A percentile compares a stretch with the other conserved stretches of the same genome.
Conservation (phyloP, 2,329 filamentous ascomycete species). For the Cytospora leucostoma region DNA sequence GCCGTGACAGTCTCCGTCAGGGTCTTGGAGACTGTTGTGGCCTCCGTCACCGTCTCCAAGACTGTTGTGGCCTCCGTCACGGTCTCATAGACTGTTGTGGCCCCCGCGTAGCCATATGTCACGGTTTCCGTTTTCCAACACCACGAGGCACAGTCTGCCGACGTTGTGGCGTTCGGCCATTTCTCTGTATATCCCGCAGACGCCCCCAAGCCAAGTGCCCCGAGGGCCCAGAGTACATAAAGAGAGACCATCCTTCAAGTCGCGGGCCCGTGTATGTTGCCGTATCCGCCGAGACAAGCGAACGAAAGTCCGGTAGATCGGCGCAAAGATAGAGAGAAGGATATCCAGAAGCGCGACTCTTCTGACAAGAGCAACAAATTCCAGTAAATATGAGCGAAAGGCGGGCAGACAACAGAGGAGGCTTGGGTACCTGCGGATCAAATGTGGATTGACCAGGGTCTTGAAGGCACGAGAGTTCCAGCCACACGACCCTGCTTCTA, state of each 20-base stretch:
- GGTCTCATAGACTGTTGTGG: slow-evolving; percentile 9
- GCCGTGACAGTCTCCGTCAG: slow-evolving; percentile 14
- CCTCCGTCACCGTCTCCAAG: slow-evolving; percentile 4
- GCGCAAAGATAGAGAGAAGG: slow-evolving; percentile 14
- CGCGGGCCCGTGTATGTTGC: slow-evolving; percentile 6
- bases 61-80: background rate
- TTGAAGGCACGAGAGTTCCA: slow-evolving; percentile 13
- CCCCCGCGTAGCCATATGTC: slow-evolving; percentile 1
- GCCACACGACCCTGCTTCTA: slow-evolving; percentile 17
- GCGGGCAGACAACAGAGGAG: background rate
- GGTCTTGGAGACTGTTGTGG: background rate
- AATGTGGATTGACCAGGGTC: slow-evolving; percentile 19
- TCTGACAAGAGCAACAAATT: slow-evolving; percentile 19
- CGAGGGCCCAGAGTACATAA: slow-evolving; percentile 19
- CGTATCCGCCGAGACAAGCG: slow-evolving; percentile 10
- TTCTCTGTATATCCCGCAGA: slow-evolving; percentile 2
- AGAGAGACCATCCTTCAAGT: slow-evolving; percentile 25
- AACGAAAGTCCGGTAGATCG: slow-evolving; percentile 23
- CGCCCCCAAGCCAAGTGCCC: slow-evolving; percentile 17
- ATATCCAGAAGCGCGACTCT: slow-evolving; percentile 19
- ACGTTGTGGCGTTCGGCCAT: slow-evolving; percentile 20
- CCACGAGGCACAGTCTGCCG: slow-evolving; percentile 15
- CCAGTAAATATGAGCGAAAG: slow-evolving; percentile 15
- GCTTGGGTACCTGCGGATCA: slow-evolving; percentile 20
- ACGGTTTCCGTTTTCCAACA: slow-evolving; percentile 25